phyloP scores from a whole-genome alignment of 1,284 basidiomycete species.

The Leccinum pallidistipes region DNA sequence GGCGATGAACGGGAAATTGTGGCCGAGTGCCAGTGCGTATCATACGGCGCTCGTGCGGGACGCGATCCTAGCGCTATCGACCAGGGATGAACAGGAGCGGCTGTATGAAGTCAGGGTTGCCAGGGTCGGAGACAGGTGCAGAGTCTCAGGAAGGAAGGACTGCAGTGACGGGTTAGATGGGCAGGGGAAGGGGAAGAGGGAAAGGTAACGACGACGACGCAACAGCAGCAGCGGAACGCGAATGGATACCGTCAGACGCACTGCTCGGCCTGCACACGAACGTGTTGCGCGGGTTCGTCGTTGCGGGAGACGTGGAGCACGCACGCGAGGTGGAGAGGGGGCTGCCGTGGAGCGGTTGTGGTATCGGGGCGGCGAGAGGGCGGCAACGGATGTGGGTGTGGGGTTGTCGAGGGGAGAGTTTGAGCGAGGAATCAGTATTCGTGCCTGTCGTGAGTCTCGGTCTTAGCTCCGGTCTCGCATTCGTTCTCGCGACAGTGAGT shows the following conservation, averaged over 20 bases:
- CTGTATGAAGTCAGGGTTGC: too few relatives aligned
- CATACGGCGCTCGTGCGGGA: too few relatives aligned
- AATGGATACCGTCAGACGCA: constrained; percentile 10
- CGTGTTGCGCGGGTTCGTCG: constrained; percentile 34
- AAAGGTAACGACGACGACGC: not conserved
- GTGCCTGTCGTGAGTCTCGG: not conserved
- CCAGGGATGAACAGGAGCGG: too few relatives aligned
- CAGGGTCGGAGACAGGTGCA: too few relatives aligned
- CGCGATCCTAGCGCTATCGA: too few relatives aligned
- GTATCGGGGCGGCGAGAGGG: constrained; percentile 12
- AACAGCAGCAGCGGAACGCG: not conserved
- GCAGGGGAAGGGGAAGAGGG: too few relatives aligned
- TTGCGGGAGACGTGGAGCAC: constrained; percentile 16
- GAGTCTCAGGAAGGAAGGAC: too few relatives aligned
- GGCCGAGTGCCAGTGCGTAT: too few relatives aligned
- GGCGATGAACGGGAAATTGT: too few relatives aligned
- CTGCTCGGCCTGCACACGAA: constrained; percentile 26
- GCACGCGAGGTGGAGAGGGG: constrained; percentile 31
- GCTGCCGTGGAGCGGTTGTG: constrained; percentile 18
- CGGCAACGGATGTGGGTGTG: constrained; percentile 30
- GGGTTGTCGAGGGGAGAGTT: constrained; percentile 19
- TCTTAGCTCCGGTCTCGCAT: too few relatives aligned
- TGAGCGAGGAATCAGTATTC: not conserved
- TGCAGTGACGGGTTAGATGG: too few relatives aligned
- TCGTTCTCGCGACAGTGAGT: too few relatives aligned